Conservation (phyloP, 768 basidiomycete genomes). For the Boletus rufocinnamomeus region DNA sequence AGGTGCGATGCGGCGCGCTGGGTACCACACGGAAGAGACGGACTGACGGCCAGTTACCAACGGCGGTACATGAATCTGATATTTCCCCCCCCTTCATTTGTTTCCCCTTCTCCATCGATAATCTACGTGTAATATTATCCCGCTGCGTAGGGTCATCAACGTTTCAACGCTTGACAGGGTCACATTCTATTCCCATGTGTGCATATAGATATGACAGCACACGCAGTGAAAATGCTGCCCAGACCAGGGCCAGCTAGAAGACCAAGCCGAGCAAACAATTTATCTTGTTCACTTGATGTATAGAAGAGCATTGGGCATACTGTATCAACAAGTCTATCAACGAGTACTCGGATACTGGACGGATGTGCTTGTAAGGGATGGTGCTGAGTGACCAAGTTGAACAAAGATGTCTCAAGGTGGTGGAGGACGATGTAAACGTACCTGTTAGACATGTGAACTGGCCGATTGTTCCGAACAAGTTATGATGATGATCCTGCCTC, state of each 20-base stretch:
- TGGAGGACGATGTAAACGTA: not conserved
- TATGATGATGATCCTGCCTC: not conserved
- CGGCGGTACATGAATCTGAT: not conserved
- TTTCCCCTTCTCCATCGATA: slow-evolving; percentile 18
- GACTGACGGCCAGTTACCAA: slow-evolving; percentile 42
- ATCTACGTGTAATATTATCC: slow-evolving; percentile 31
- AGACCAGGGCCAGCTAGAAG: not conserved
- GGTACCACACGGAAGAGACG: slow-evolving; percentile 86
- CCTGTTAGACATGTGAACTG: not conserved
- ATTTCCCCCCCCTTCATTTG: not conserved
- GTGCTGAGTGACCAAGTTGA: not conserved
- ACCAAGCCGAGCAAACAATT: not conserved
- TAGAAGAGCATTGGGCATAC: not conserved
- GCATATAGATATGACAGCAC: not conserved
- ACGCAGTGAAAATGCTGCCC: not conserved
- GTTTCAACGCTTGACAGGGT: not conserved
- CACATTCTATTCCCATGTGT: not conserved
- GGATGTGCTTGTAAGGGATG: not conserved
- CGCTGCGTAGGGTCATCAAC: not conserved
- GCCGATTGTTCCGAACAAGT: not conserved
- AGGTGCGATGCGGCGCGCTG: slow-evolving; percentile 84
- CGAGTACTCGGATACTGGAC: not conserved
- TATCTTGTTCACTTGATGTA: not conserved
- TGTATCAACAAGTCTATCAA: not conserved
- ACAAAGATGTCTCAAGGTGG: not conserved